phyloP scores from a whole-genome alignment of 441 rosid species.

The Iberis amara region DNA sequence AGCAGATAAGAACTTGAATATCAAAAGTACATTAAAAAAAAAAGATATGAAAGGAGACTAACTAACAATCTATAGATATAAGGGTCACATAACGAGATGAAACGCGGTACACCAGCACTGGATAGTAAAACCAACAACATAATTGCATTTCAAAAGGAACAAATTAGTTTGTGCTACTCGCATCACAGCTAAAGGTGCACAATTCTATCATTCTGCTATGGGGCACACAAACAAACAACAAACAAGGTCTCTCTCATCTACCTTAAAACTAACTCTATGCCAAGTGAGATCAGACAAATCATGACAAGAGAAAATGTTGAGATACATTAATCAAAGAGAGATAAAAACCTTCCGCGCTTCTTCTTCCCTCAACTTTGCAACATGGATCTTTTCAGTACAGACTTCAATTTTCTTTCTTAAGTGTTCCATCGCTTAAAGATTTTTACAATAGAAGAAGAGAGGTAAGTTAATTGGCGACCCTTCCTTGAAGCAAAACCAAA shows the following conservation, averaged over 20 bases:
- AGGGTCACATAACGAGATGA: not conserved
- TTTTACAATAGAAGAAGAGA: slow-evolving; percentile 24
- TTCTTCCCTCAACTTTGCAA: slow-evolving; percentile 70
- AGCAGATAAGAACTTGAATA: not conserved
- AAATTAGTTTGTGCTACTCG: not conserved
- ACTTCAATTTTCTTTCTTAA: slow-evolving; percentile 84
- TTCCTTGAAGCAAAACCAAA: slow-evolving; percentile 10
- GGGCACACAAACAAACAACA: no score
- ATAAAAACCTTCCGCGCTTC: slow-evolving; percentile 73
- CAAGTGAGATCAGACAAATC: slow-evolving; percentile 2
- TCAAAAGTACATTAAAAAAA: not conserved
- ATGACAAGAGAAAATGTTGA: slow-evolving; percentile 2
- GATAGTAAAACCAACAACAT: slow-evolving; percentile 7
- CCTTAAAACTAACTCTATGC: not conserved
- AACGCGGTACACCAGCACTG: not conserved
- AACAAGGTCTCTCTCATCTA: no score
- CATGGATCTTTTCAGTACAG: slow-evolving; percentile 61
- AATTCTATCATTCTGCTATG: not conserved
- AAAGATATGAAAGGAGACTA: not conserved
- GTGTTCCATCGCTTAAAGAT: slow-evolving; percentile 66
- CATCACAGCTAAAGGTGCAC: slow-evolving; percentile 15
- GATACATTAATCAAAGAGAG: slow-evolving; percentile 6
- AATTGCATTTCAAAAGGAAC: not conserved
- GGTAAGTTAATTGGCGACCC: slow-evolving; percentile 22
- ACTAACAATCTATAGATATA: not conserved